These are phyloP conservation scores for Aspergillus aculeatus DNA, from an alignment of 2,329 filamentous ascomycete genomes.

Conservation along the genomic window DNA sequence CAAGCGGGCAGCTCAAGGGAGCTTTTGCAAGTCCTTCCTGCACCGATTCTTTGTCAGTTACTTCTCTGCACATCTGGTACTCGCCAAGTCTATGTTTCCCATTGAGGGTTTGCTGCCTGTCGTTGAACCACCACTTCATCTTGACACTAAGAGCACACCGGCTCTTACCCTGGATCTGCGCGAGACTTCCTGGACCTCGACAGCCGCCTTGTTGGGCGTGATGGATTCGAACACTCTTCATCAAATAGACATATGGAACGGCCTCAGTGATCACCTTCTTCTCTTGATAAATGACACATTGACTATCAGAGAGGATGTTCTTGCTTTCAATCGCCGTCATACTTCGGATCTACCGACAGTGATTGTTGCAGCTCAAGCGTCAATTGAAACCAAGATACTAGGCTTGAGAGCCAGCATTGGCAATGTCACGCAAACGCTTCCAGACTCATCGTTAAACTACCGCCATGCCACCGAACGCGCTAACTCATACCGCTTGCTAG, in stretches of 20 bases:
- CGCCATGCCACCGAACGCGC: neutral
- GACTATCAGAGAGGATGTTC: neutral
- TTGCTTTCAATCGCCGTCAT: neutral
- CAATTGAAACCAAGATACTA: neutral
- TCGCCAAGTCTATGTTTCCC: conserved; percentile 1
- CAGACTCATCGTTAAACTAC: neutral
- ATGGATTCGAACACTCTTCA: neutral
- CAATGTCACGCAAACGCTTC: neutral
- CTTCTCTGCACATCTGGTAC: neutral
- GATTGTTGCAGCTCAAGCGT: neutral
- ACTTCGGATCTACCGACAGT: neutral
- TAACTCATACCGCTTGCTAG: neutral
- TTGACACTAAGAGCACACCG: no score
- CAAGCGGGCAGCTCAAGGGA: neutral
- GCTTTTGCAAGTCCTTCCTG: neutral
- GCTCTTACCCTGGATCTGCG: neutral
- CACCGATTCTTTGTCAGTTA: conserved; percentile 1
- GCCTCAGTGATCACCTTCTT: conserved; percentile 1
- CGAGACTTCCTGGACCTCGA: neutral
- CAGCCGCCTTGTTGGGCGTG: neutral
- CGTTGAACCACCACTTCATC: neutral
- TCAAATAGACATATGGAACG: conserved; percentile 2
- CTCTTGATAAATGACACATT: conserved; percentile 3
- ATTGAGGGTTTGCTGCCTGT: neutral
- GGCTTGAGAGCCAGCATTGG: neutral